Base-by-base conservation (phyloP, 2,329 filamentous ascomycete species). In the Colletotrichum chrysophilum region DNA sequence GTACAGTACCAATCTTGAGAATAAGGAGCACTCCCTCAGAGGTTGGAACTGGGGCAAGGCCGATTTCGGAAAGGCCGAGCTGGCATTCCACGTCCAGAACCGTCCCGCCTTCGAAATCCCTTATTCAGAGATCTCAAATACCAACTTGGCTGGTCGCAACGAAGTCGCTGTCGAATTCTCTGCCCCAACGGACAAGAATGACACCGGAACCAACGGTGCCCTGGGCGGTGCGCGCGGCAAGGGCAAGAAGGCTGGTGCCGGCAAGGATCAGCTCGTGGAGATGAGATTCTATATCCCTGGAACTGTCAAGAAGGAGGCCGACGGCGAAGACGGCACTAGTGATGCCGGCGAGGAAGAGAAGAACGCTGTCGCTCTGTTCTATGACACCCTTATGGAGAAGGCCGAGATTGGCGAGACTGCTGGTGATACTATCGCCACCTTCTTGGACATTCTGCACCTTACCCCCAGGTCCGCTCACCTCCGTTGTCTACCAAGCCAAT, bases 11-110 rank as follows among this genome's bases (percentile, higher is more conserved):
- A 96, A 93, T 81, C 91, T 99, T 75, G 96, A 98, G 84, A 95
- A 92, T 84, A 95, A 95, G 85, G 97, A 99, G 86, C 97, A 98
- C 85, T 96, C 97, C 28, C 88, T 99, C 75, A 93, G 97, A 80
- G 97, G 97, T 72, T 99, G 97, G 97, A 99, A 99, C 85, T 99
- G 97, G 97, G 97, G 97, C 81, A 99, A 98, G 87, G 95, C 95
- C 78, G 97, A 99, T 81, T 98, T 99, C 83, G 94, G 94, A 77
- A 98, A 98, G 86, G 94, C 96, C 70, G 97, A 99, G 87, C 91
- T 99, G 71, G 92, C 95, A 34, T 99, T 99, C 89, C 98, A 96
- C 84, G 97, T 99, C 48, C 96, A 98, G 83, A 99, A 98, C 85
- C 93, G 96, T 80, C 97, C 97, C 4, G 95, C 96, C 7, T 99